These are phyloP conservation scores for Kodamaea fukazawae DNA, from an alignment of 805 yeast genomes.

Conservation along the genomic window DNA sequence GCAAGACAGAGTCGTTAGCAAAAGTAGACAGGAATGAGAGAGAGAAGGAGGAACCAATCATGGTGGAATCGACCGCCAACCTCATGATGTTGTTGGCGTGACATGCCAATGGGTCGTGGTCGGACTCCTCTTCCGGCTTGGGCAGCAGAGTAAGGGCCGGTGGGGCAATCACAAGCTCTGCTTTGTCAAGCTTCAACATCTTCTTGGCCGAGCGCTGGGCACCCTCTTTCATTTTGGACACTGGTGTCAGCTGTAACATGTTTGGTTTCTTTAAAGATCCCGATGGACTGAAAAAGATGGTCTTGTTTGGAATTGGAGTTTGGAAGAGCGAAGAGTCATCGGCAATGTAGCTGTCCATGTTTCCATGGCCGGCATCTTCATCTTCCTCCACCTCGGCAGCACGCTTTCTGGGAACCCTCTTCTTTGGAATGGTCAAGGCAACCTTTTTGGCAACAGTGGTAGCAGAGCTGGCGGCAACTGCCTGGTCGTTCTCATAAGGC, in stretches of 20 bases:
- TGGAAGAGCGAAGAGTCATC: slow-evolving; percentile 16
- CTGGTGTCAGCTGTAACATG: slow-evolving; percentile 26
- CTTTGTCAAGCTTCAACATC: slow-evolving; percentile 10
- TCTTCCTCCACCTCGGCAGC: slow-evolving; percentile 3
- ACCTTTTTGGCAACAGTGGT: neutral
- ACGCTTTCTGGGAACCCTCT: slow-evolving; percentile 2
- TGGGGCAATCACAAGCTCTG: neutral
- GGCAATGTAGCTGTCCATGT: slow-evolving; percentile 5
- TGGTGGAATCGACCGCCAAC: slow-evolving; percentile 48
- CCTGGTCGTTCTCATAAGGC: slow-evolving; percentile 14
- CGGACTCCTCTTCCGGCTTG: slow-evolving; percentile 19
- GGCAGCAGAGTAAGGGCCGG: neutral
- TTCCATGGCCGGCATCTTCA: neutral
- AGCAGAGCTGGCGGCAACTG: neutral
- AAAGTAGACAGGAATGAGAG: slow-evolving; percentile 37
- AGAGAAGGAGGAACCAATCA: slow-evolving; percentile 42
- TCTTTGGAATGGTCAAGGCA: neutral
- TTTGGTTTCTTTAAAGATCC: slow-evolving; percentile 18
- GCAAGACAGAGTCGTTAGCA: slow-evolving; percentile 31
- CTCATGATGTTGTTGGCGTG: slow-evolving; percentile 46
- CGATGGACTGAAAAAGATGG: slow-evolving; percentile 28
- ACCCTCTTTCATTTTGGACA: slow-evolving; percentile 19
- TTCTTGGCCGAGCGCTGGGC: slow-evolving; percentile 15
- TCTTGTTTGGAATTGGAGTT: slow-evolving; percentile 28
- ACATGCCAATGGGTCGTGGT: slow-evolving; percentile 41